Percentiles rank a stretch among this genome's conserved stretches.
phyloP scores from a whole-genome alignment of 176 grass and related monocot genomes.

The Chrysopogon serrulatus region DNA sequence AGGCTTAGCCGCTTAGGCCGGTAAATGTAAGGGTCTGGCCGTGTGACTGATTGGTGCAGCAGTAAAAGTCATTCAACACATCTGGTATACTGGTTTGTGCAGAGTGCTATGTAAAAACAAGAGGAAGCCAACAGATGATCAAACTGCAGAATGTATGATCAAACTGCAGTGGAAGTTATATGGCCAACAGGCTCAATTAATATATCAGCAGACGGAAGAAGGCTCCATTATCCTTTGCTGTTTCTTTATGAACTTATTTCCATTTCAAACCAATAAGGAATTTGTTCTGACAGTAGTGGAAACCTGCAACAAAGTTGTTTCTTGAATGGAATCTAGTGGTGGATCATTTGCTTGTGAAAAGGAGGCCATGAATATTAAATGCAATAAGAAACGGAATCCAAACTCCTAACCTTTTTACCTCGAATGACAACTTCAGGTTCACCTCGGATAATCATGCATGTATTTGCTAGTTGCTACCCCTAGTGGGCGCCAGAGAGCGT shows the following conservation, averaged over 20 bases:
- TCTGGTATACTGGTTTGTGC: background rate
- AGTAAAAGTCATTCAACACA: background rate
- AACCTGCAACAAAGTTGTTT: background rate
- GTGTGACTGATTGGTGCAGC: background rate
- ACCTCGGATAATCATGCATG: constrained; percentile 67
- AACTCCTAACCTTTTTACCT: constrained; percentile 48
- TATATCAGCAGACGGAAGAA: background rate
- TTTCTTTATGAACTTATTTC: background rate
- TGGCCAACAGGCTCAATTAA: background rate
- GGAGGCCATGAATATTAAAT: background rate
- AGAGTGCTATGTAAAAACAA: background rate
- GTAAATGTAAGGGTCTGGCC: background rate
- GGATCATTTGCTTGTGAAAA: background rate
- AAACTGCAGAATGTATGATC: too few relatives aligned
- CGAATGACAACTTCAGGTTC: constrained; percentile 53
- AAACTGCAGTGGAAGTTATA: too few relatives aligned
- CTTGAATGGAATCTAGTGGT: background rate
- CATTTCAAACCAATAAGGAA: background rate
- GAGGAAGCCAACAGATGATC: too few relatives aligned
- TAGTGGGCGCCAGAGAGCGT: constrained; percentile 52
- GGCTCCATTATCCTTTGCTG: background rate
- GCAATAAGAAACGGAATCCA: background rate
- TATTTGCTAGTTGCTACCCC: constrained; percentile 49
- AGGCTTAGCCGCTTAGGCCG: background rate
- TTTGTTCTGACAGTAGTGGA: background rate